Evolutionary conservation across 345 rosid genomes (phyloP), one percentile per base, ranked within the genome.

Genomic region (Salix brachista): DNA sequence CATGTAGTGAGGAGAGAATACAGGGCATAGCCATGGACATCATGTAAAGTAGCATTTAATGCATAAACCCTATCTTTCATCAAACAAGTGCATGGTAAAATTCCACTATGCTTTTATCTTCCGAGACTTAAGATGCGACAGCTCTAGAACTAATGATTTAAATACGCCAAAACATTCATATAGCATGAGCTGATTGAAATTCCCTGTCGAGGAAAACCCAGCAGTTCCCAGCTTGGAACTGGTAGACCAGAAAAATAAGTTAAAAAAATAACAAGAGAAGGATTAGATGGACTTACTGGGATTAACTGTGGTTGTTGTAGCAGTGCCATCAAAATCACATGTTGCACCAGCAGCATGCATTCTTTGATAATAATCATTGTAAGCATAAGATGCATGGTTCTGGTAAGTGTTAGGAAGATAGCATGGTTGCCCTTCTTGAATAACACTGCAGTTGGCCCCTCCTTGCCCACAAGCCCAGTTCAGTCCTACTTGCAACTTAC

Each of bases 381-480:
- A 95, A 37, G 99, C 99, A 84, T 84, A 96, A 3, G 99, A 96
- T 48, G 98, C 98, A 32, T 93, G 99, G 80, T 85, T 91, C 77
- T 75, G 79, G 65, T 87, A 32, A 62, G 76, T 83, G 73, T 94
- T 76, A 1, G 99, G 99, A 2, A 37, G 60, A 86, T 75, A 96
- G 75, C 99, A 96, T 0, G 91, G 79, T 73, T 75, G 80, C 58
- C 99, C 99, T 19, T 82, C 74, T 77, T 92, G 99, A 73, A 94
- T 88, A 36, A 91, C 84, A 0, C 80, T 34, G 67, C 99, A 96
- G 70, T 88, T 91, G 73, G 98, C 99, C 74, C 83, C 89, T 52
- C 99, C 97, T 84, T 83, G 92, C 44, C 99, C 98, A 78, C 98
- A 96, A 64, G 99, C 99, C 98, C 98, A 96, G 80, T 92, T 88